These are phyloP conservation scores for Mortierella alpina DNA, from an alignment of 192 early-diverging fungal species.

Conservation along the genomic window DNA sequence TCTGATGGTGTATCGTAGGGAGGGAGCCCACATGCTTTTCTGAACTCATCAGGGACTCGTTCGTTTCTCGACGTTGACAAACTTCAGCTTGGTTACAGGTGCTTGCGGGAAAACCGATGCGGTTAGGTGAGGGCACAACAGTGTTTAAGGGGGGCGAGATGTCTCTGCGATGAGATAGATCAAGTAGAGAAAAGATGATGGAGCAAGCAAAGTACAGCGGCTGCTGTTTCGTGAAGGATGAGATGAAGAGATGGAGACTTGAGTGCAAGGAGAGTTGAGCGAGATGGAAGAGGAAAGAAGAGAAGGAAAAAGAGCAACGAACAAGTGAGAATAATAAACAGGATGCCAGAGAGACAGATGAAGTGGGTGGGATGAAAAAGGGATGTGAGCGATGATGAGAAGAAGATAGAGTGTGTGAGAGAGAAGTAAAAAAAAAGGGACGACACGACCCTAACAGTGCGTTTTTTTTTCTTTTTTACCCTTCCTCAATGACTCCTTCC, in stretches of 20 bases:
- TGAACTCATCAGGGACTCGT: constrained; percentile 34
- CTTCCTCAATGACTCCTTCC: no score
- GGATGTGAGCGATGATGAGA: not conserved
- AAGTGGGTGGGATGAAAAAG: not conserved
- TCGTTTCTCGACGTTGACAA: not conserved
- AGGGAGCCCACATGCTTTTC: constrained; percentile 50
- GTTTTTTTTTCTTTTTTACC: no score
- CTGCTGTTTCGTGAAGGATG: not conserved
- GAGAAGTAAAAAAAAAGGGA: no score
- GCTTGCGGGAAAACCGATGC: no score
- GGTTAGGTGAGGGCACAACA: not conserved
- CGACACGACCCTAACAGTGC: no score
- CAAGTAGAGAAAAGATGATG: not conserved
- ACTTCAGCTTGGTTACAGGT: not conserved
- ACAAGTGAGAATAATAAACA: no score
- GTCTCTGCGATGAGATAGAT: not conserved
- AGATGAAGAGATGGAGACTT: not conserved
- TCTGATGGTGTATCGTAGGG: constrained; percentile 53
- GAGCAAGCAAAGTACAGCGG: not conserved
- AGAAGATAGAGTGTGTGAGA: not conserved
- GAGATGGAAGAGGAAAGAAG: no score
- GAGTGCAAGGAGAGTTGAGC: not conserved
- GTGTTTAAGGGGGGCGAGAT: not conserved
- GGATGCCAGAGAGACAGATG: not conserved
- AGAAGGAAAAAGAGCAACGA: no score